phyloP scores from a whole-genome alignment of 495 filamentous ascomycete species.

The Aspergillus kassunensis region DNA sequence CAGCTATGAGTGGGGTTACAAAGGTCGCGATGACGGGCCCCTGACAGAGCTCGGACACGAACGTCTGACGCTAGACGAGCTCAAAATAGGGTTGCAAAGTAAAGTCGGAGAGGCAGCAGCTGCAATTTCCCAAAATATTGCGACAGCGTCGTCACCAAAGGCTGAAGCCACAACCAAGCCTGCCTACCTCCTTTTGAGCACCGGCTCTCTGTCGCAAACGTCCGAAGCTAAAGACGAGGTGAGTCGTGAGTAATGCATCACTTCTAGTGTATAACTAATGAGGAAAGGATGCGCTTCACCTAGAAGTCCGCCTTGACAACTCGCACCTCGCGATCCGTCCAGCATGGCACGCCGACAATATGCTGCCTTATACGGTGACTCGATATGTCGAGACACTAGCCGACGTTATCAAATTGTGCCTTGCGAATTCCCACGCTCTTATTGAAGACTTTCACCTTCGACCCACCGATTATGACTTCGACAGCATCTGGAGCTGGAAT shows the following conservation, averaged over 20 bases:
- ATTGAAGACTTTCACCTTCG: conserved; percentile 24
- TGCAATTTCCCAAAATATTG: conserved; percentile 22
- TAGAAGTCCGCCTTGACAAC: conserved; percentile 25
- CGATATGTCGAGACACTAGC: conserved; percentile 27
- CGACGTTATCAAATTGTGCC: conserved; percentile 28
- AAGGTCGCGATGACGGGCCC: not conserved
- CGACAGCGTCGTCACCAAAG: not conserved
- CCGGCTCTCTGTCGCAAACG: conserved; percentile 19
- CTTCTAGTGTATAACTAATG: not conserved
- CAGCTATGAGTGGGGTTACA: conserved; percentile 37
- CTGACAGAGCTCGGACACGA: conserved; percentile 1
- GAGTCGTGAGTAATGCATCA: not conserved
- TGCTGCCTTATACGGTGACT: conserved; percentile 31
- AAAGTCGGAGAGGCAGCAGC: conserved; percentile 17
- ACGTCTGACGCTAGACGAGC: conserved; percentile 19
- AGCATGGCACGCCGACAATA: conserved; percentile 25
- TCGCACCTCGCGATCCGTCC: conserved; percentile 25
- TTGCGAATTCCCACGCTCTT: conserved; percentile 18
- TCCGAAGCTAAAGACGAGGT: conserved; percentile 25
- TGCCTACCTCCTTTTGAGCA: conserved; percentile 30
- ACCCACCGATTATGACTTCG: conserved; percentile 25
- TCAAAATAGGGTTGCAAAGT: conserved; percentile 25
- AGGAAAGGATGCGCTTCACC: conserved; percentile 20
- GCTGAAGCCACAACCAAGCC: not conserved
- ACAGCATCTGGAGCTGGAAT: conserved; percentile 35